Conservation (phyloP, 1,284 basidiomycete species). For the Tilletia walkeri region DNA sequence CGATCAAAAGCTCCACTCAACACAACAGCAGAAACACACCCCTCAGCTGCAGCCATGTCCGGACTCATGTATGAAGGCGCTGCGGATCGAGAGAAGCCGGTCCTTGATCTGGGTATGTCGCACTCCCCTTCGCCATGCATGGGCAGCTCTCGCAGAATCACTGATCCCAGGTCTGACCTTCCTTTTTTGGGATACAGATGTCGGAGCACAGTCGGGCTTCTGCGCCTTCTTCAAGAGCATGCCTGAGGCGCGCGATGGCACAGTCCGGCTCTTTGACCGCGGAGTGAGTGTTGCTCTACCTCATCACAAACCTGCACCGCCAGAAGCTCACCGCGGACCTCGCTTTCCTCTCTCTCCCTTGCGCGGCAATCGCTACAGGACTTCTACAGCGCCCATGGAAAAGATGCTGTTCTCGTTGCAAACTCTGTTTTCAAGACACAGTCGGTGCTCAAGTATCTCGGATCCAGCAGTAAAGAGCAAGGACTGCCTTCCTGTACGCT, state of each 20-base stretch:
- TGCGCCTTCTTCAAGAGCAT: slow-evolving; percentile 41
- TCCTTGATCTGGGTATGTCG: slow-evolving; percentile 34
- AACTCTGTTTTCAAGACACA: slow-evolving; percentile 65
- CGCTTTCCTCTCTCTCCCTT: background rate
- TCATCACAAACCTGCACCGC: background rate
- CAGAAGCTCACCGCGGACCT: background rate
- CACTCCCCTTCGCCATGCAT: background rate
- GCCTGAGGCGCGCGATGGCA: slow-evolving; percentile 34
- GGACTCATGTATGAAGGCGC: slow-evolving; percentile 49
- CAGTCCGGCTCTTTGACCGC: slow-evolving; percentile 52
- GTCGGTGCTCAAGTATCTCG: slow-evolving; percentile 52
- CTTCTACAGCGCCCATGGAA: slow-evolving; percentile 83
- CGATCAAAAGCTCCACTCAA: too few species aligned
- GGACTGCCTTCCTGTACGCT: slow-evolving; percentile 66
- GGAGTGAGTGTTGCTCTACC: slow-evolving; percentile 18
- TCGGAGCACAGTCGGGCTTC: slow-evolving; percentile 43
- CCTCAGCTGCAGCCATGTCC: slow-evolving; percentile 30
- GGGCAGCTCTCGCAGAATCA: too few species aligned
- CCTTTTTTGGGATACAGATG: slow-evolving; percentile 24
- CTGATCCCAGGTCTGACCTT: background rate
- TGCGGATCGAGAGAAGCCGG: slow-evolving; percentile 40
- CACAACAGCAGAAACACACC: too few species aligned
- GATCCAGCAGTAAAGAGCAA: slow-evolving; percentile 33
- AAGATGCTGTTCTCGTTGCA: slow-evolving; percentile 84
- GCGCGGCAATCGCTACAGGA: slow-evolving; percentile 59